Conservation (phyloP, 164 flowering plant species). For the Magnolia kwangsiensis region DNA sequence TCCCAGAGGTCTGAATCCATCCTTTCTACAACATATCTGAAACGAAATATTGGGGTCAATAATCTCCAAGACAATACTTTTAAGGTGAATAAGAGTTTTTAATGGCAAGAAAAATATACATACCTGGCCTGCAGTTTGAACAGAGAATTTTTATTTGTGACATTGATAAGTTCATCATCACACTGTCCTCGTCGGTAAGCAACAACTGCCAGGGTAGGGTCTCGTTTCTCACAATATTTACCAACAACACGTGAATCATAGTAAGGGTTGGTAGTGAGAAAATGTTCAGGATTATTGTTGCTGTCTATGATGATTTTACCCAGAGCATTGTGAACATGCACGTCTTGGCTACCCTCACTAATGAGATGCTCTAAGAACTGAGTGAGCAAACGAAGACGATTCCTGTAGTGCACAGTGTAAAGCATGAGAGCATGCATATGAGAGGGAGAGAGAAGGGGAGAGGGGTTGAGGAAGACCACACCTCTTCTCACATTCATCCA, state of each 20-base stretch:
- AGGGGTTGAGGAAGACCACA: slow-evolving; percentile 15
- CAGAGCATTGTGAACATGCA: slow-evolving; percentile 98
- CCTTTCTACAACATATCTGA: slow-evolving; percentile 98
- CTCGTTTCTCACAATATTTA: slow-evolving; percentile 97
- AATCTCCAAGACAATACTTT: not conserved
- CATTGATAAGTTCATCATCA: slow-evolving; percentile 96
- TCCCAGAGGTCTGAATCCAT: slow-evolving; percentile 99
- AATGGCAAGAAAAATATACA: slow-evolving; percentile 4
- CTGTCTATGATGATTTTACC: slow-evolving; percentile 99
- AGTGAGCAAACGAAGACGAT: slow-evolving; percentile 92
- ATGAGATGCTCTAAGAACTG: slow-evolving; percentile 99
- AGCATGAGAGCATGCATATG: slow-evolving; percentile 11
- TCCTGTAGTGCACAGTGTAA: slow-evolving; percentile 45
- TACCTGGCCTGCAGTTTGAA: slow-evolving; percentile 98
- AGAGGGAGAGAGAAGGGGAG: not conserved
- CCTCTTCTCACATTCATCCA: slow-evolving; percentile 99
- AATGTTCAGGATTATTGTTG: slow-evolving; percentile 98
- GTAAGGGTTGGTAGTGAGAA: slow-evolving; percentile 97
- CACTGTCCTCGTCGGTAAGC: slow-evolving; percentile 99
- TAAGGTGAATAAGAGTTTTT: not conserved
- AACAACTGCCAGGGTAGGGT: slow-evolving; percentile 98
- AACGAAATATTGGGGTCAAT: slow-evolving; percentile 11
- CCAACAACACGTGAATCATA: slow-evolving; percentile 99
- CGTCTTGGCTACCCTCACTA: slow-evolving; percentile 99
- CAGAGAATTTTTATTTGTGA: slow-evolving; percentile 91